Conservation (phyloP, 1,284 basidiomycete genomes). For the Fomitopsis palustris region DNA sequence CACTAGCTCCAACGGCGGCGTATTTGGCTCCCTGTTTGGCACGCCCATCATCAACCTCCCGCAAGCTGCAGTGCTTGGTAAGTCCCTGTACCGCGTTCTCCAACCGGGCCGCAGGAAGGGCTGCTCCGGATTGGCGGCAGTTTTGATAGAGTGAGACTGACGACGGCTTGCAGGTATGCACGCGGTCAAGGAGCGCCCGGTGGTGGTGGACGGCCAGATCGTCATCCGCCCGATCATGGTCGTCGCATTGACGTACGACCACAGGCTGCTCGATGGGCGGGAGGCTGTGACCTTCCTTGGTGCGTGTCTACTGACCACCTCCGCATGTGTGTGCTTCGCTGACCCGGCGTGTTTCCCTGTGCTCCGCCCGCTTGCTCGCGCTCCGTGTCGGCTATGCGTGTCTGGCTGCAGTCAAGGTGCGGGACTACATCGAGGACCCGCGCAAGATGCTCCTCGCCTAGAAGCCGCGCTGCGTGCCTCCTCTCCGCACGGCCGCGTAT, state of each 20-base stretch:
- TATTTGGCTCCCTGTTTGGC: slow-evolving; percentile 95
- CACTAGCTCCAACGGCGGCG: slow-evolving; percentile 91
- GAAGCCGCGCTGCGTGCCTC: neutral
- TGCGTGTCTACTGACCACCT: slow-evolving; percentile 36
- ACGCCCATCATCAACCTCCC: slow-evolving; percentile 98
- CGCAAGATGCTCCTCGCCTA: slow-evolving; percentile 55
- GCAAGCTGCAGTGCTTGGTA: slow-evolving; percentile 89
- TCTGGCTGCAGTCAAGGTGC: slow-evolving; percentile 53
- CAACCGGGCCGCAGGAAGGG: neutral
- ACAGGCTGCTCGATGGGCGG: slow-evolving; percentile 92
- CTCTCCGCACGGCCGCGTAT: neutral
- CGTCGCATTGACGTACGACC: slow-evolving; percentile 93
- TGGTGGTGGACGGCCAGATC: slow-evolving; percentile 92
- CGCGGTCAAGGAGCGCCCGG: slow-evolving; percentile 91
- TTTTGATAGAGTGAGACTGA: neutral
- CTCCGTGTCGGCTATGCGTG: neutral
- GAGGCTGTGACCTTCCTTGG: slow-evolving; percentile 98
- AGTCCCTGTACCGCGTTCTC: slow-evolving; percentile 19
- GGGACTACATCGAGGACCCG: slow-evolving; percentile 69
- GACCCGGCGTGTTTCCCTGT: slow-evolving; percentile 5
- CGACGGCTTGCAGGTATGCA: slow-evolving; percentile 74
- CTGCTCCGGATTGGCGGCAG: neutral
- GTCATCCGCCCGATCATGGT: slow-evolving; percentile 98
- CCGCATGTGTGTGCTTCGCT: slow-evolving; percentile 5
- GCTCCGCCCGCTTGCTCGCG: neutral